These are phyloP conservation scores for Artemisia argyi DNA, from an alignment of 129 eudicot species.

Conservation along the genomic window DNA sequence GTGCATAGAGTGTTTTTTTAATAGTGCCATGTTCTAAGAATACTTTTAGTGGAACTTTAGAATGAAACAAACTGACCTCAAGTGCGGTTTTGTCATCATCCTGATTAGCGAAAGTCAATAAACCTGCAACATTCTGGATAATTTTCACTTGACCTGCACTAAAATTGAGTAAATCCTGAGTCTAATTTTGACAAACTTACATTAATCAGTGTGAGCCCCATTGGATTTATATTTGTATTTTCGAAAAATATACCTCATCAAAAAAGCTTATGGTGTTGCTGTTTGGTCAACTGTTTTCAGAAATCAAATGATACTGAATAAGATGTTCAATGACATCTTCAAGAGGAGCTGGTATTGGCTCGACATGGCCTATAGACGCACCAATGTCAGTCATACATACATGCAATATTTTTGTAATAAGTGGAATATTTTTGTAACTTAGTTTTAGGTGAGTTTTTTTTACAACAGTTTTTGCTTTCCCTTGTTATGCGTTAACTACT, in stretches of 20 bases:
- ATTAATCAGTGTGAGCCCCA: conserved; percentile 97
- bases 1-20: too few relatives aligned
- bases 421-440: too few relatives aligned
- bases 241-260: conserved; percentile 55
- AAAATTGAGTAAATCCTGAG: background rate
- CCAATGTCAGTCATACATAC: too few relatives aligned
- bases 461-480: too few relatives aligned
- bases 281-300: conserved; percentile 73
- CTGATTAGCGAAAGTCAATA: conserved; percentile 91
- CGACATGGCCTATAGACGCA: conserved; percentile 57
- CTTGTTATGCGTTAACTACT: too few relatives aligned
- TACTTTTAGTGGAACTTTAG: background rate
- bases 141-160: conserved; percentile 4
- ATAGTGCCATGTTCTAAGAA: too few relatives aligned
- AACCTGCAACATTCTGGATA: too few relatives aligned
- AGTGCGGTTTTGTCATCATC: conserved; percentile 90
- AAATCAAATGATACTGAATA: conserved; percentile 64
- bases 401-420: too few relatives aligned
- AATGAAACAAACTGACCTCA: conserved; percentile 37
- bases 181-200: conserved; percentile 40
- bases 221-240: conserved; percentile 38
- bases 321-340: conserved; percentile 62
- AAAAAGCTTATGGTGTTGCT: conserved; percentile 79
- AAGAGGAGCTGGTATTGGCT: conserved; percentile 72
- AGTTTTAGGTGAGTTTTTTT: too few relatives aligned